Conservation (phyloP, 805 yeast genomes). For the Komagataella kurtzmanii region DNA sequence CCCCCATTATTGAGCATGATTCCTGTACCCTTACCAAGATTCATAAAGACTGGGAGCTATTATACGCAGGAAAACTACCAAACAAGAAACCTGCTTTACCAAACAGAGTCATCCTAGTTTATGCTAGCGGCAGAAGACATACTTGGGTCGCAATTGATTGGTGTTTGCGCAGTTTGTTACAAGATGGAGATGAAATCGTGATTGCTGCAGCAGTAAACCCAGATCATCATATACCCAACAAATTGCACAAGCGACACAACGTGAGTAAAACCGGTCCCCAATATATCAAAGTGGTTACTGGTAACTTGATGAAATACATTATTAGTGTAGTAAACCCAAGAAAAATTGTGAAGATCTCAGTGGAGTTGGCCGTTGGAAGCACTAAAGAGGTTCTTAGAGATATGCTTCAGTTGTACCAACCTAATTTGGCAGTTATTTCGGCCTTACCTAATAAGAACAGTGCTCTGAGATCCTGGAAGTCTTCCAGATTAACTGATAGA, state of each 20-base stretch:
- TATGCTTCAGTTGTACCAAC: constrained; percentile 47
- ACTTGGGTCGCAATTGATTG: constrained; percentile 80
- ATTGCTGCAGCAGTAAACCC: constrained; percentile 40
- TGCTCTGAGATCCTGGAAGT: constrained; percentile 45
- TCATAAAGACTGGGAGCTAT: constrained; percentile 32
- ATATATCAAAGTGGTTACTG: constrained; percentile 27
- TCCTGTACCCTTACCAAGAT: constrained; percentile 29
- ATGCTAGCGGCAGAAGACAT: constrained; percentile 58
- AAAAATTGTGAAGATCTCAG: constrained; percentile 33
- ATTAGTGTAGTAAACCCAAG: constrained; percentile 31
- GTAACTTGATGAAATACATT: constrained; percentile 39
- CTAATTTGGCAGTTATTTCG: constrained; percentile 42
- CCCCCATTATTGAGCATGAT: constrained; percentile 24
- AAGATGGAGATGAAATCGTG: constrained; percentile 55
- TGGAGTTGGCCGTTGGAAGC: constrained; percentile 48
- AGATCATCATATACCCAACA: constrained; percentile 1
- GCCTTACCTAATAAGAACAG: constrained; percentile 36
- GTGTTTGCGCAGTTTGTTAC: constrained; percentile 38
- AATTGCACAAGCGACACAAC: not conserved
- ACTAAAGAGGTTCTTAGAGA: constrained; percentile 45
- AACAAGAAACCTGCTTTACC: constrained; percentile 28
- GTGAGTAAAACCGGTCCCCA: constrained; percentile 31
- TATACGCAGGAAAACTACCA: constrained; percentile 25
- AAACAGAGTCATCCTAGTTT: constrained; percentile 43
- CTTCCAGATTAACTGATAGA: constrained; percentile 50